Percentiles rank a stretch among this genome's conserved stretches.
These are phyloP conservation scores for Gossypium ekmanianum DNA, from an alignment of 345 rosid species.

Conservation along the genomic window DNA sequence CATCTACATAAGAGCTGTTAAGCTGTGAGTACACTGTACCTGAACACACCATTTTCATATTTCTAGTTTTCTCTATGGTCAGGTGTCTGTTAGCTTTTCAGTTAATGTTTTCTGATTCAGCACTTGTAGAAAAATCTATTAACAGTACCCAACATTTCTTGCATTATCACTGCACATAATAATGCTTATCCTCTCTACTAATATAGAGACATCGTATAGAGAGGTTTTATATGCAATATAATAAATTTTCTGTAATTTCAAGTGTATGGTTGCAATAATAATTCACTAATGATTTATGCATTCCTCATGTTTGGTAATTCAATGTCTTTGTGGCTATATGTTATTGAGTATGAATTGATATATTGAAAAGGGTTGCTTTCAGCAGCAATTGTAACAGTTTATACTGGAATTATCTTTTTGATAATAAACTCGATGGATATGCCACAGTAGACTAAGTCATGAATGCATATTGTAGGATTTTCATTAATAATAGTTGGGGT, in stretches of 20 bases:
- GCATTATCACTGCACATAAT: not conserved
- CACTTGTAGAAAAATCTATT: conserved; percentile 3
- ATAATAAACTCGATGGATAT: not conserved
- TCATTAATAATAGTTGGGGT: not conserved
- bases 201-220: not conserved
- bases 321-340: not conserved
- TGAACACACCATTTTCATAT: not conserved
- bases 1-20: conserved; percentile 51
- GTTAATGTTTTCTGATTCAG: conserved; percentile 2
- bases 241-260: not conserved
- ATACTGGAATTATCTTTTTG: not conserved
- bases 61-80: not conserved
- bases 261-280: conserved; percentile 3
- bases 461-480: not conserved
- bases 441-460: not conserved
- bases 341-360: not conserved
- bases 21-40: conserved; percentile 60
- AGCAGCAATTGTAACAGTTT: not conserved
- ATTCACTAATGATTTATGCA: not conserved
- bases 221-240: not conserved
- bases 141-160: not conserved
- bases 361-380: not conserved
- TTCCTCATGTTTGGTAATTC: not conserved
- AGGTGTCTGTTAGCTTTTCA: not conserved
- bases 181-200: not conserved